Percentiles rank a stretch among this genome's conserved stretches.
phyloP scores from a whole-genome alignment of 495 filamentous ascomycete genomes.

The Umbilicaria muhlenbergii region DNA sequence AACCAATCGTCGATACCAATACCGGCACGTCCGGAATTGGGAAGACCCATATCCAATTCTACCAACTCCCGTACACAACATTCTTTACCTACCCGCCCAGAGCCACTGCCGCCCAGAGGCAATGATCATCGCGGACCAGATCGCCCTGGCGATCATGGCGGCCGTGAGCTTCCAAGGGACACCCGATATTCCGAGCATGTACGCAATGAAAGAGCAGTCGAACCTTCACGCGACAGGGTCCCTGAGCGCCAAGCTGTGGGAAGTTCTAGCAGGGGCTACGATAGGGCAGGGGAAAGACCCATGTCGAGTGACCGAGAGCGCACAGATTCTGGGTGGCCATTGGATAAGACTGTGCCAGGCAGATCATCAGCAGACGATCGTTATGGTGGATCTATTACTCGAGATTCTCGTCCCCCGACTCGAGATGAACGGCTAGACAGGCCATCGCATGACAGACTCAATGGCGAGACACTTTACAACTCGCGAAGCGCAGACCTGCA shows the following conservation, averaged over 20 bases:
- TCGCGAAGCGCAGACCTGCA: conserved; percentile 1
- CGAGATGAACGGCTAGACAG: conserved; percentile 8
- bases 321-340: background rate
- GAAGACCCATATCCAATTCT: conserved; percentile 1
- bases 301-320: conserved; percentile 6
- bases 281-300: conserved; percentile 4
- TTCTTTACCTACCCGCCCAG: conserved; percentile 12
- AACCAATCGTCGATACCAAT: conserved; percentile 1
- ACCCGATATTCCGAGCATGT: conserved; percentile 6
- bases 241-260: conserved; percentile 4
- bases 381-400: conserved; percentile 1
- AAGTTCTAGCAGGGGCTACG: conserved; percentile 3
- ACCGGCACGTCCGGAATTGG: conserved; percentile 7
- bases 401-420: conserved; percentile 6
- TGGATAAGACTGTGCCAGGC: background rate
- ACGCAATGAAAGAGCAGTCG: conserved; percentile 1
- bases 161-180: conserved; percentile 7
- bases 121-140: conserved; percentile 4
- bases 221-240: conserved; percentile 3
- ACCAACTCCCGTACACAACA: conserved; percentile 6
- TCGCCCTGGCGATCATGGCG: conserved; percentile 1
- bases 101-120: conserved; percentile 3
- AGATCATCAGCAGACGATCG: conserved; percentile 7
- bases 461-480: conserved; percentile 1
- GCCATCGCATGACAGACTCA: conserved; percentile 1